phyloP scores from a whole-genome alignment of 2,329 filamentous ascomycete genomes.

The Phialophora tarda region DNA sequence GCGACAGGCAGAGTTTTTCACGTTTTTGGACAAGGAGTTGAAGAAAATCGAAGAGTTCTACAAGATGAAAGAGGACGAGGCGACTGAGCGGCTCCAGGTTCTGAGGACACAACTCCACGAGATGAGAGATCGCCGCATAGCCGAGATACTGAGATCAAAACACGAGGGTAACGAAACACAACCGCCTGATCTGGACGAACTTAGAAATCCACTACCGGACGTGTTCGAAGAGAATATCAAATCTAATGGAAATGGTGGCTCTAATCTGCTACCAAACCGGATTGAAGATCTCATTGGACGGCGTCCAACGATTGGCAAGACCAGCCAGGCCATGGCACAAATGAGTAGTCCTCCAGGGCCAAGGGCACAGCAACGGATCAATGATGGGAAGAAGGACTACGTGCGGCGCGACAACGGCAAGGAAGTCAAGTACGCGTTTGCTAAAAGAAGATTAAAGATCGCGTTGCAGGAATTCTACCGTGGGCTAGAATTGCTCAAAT shows the following conservation, averaged over 20 bases:
- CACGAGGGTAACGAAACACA: not conserved
- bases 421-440: constrained; percentile 79
- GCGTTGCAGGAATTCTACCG: constrained; percentile 94
- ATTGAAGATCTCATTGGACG: constrained; percentile 53
- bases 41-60: constrained; percentile 95
- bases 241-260: constrained; percentile 38
- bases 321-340: constrained; percentile 57
- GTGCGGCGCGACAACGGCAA: constrained; percentile 52
- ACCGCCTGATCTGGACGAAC: constrained; percentile 5
- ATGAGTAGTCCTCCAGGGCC: constrained; percentile 50
- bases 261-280: constrained; percentile 42
- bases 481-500: constrained; percentile 86
- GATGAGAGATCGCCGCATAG: constrained; percentile 82
- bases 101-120: constrained; percentile 87
- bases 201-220: constrained; percentile 27
- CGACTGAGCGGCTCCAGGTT: constrained; percentile 70
- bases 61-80: constrained; percentile 82
- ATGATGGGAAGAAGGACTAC: constrained; percentile 55
- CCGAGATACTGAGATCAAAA: constrained; percentile 63
- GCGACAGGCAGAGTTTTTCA: constrained; percentile 82
- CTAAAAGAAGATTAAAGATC: constrained; percentile 88
- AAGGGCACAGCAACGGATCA: constrained; percentile 41
- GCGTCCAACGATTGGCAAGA: constrained; percentile 60
- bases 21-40: constrained; percentile 81
- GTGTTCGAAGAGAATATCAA: constrained; percentile 38